Evolutionary conservation across 2,329 filamentous ascomycete genomes (phyloP), one percentile per base, ranked within the genome.

Genomic region (Penicillium crustosum): DNA sequence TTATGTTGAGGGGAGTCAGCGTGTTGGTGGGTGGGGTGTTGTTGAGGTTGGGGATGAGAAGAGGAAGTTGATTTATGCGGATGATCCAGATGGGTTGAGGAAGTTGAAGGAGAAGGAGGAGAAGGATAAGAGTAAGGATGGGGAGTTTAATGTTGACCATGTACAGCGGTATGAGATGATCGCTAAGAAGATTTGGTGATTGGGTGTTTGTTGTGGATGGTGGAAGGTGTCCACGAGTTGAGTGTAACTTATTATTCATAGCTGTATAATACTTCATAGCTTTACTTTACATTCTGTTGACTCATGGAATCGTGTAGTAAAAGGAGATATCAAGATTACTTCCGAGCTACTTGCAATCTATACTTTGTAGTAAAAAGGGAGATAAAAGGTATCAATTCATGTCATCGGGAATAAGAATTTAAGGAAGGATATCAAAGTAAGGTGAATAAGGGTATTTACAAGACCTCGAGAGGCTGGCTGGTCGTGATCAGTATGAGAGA

Each of bases 151-250:
- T 72, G 85, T 86, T 75, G 89, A 82, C 69, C 86, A 78, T 72
- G 91, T 86, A 61, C 86, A 82, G 66, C 83, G 94, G 67, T 99
- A 97, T 78, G 91, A 92, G 71, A 97, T 97, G 94, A 88, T 92
- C 67, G 91, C 91, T 0, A 97, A 97, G 82, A 84, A 94, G 72
- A 99, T 99, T 67, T 99, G 94, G 94, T 97, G 66, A 74, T 53
- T 57, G 17, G 33, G 8, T 27, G 10, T 8, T 17, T 21, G 27
- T 47, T 33, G 44, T 10, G 19, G 19, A 29, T 29, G 27, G 15
- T 35, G 42, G 8, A 29, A 5, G 52, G 10, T 31, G 7, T 19
- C 8, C 8, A 38, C 6, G 3, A 8, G 36, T 23, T 47, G 17
- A 42, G 19, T 44, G 15, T 41, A 23, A 19, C 15, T 41, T 42